Evolutionary conservation across 2,329 filamentous ascomycete species (phyloP).

Genomic region (Davidsoniella virescens): DNA sequence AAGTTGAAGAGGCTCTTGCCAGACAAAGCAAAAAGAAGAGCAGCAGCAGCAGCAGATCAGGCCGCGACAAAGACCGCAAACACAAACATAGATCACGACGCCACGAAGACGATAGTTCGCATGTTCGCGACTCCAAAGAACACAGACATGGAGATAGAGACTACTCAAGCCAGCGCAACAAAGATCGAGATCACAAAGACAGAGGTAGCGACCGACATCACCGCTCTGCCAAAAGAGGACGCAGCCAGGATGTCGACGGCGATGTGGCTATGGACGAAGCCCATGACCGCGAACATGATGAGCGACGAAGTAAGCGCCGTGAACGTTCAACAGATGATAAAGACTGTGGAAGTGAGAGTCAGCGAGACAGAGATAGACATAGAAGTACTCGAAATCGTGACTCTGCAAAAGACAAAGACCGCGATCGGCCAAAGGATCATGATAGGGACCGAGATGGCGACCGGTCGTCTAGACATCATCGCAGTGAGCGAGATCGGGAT

Average conservation of each 20-base stretch:
- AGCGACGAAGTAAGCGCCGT: conserved; percentile 9
- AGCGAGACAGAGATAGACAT: neutral
- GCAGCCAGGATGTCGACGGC: conserved; percentile 10
- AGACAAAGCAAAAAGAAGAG: conserved; percentile 33
- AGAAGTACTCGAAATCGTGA: neutral
- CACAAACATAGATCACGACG: conserved; percentile 23
- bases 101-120: neutral
- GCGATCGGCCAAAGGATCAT: conserved; percentile 17
- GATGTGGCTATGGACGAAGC: conserved; percentile 15
- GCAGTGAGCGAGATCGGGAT: conserved; percentile 14
- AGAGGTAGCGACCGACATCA: conserved; percentile 21
- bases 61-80: conserved; percentile 7
- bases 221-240: conserved; percentile 21
- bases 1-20: conserved; percentile 53
- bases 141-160: conserved; percentile 17
- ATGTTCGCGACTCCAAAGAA: neutral
- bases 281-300: conserved; percentile 16
- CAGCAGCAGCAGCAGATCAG: conserved; percentile 23
- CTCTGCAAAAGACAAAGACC: conserved; percentile 11
- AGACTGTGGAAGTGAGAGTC: neutral
- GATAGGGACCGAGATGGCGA: conserved; percentile 11
- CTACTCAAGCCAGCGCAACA: neutral
- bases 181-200: neutral
- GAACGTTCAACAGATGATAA: conserved; percentile 3
- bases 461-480: neutral